Percentiles rank a stretch among this genome's conserved stretches.
phyloP scores from a whole-genome alignment of 2,329 filamentous ascomycete genomes.

The Dactylellina cionopaga region DNA sequence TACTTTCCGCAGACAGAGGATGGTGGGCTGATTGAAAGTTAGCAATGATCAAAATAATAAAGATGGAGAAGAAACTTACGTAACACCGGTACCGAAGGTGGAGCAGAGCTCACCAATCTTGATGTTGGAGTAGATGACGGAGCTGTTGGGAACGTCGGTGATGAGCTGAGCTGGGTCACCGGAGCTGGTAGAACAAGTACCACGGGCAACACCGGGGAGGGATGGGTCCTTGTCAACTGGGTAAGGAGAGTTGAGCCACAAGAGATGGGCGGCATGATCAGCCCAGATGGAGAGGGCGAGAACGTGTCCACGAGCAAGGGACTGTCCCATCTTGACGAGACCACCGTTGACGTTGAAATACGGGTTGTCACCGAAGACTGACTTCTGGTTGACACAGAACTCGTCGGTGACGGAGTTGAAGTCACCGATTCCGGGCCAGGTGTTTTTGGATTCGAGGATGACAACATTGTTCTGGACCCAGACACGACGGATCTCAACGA shows the following conservation, averaged over 20 bases:
- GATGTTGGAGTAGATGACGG: constrained; percentile 71
- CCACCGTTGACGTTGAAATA: constrained; percentile 69
- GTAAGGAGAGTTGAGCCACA: constrained; percentile 77
- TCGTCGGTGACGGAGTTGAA: constrained; percentile 68
- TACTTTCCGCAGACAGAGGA: constrained; percentile 32
- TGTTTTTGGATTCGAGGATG: constrained; percentile 67
- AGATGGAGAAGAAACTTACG: constrained; percentile 23
- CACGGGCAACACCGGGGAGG: constrained; percentile 66
- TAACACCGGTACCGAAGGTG: constrained; percentile 61
- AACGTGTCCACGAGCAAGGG: constrained; percentile 70
- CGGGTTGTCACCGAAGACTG: constrained; percentile 67
- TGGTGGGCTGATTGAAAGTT: constrained; percentile 37
- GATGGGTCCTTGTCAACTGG: constrained; percentile 64
- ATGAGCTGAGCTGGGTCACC: constrained; percentile 67
- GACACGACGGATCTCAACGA: constrained; percentile 71
- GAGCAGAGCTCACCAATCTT: constrained; percentile 69
- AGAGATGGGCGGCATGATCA: constrained; percentile 75
- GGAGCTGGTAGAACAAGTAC: constrained; percentile 66
- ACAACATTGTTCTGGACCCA: constrained; percentile 72
- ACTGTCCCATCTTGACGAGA: constrained; percentile 67
- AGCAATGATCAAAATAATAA: constrained; percentile 2
- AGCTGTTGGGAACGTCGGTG: constrained; percentile 63
- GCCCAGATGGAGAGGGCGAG: constrained; percentile 74
- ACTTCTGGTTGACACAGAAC: constrained; percentile 70
- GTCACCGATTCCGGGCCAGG: constrained; percentile 63